Percentiles rank a stretch among this genome's conserved stretches.
Evolutionary conservation across 495 filamentous ascomycete species (phyloP).

Genomic region (Hyaloscypha hepaticicola): DNA sequence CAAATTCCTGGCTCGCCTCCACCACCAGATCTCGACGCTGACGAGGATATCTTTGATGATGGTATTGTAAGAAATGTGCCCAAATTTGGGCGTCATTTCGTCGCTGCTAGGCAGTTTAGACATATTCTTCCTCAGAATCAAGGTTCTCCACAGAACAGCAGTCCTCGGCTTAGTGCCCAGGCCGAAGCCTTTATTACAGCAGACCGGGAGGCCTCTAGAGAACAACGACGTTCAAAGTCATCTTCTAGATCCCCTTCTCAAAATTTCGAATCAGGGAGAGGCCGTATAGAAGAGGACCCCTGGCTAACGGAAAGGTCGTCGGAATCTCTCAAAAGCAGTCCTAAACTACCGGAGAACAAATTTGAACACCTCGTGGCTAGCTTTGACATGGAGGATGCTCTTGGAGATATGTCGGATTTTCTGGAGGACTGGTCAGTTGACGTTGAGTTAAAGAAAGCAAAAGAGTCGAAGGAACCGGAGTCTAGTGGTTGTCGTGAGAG

Average conservation of each 20-base stretch:
- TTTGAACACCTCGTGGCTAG: neutral
- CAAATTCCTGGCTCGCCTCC: constrained; percentile 13
- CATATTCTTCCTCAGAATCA: constrained; percentile 10
- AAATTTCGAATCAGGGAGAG: neutral
- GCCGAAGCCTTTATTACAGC: constrained; percentile 33
- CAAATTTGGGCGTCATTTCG: constrained; percentile 9
- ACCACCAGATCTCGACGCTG: constrained; percentile 11
- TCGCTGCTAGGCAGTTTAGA: constrained; percentile 11
- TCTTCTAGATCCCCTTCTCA: constrained; percentile 1
- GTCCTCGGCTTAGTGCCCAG: constrained; percentile 27
- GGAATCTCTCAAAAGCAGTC: neutral
- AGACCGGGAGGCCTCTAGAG: constrained; percentile 14
- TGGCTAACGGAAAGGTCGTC: neutral
- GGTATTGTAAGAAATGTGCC: neutral
- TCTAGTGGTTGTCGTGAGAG: constrained; percentile 5
- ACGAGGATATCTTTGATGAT: constrained; percentile 8
- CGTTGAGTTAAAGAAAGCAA: constrained; percentile 25
- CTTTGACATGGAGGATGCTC: constrained; percentile 23
- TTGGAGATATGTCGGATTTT: constrained; percentile 24
- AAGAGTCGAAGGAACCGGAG: neutral
- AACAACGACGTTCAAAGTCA: neutral
- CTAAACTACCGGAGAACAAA: neutral
- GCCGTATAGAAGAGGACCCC: neutral
- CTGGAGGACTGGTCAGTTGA: constrained; percentile 31
- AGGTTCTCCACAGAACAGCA: constrained; percentile 18